Base-by-base conservation (phyloP, 305 asterid genomes). In the Fraxinus angustifolia region DNA sequence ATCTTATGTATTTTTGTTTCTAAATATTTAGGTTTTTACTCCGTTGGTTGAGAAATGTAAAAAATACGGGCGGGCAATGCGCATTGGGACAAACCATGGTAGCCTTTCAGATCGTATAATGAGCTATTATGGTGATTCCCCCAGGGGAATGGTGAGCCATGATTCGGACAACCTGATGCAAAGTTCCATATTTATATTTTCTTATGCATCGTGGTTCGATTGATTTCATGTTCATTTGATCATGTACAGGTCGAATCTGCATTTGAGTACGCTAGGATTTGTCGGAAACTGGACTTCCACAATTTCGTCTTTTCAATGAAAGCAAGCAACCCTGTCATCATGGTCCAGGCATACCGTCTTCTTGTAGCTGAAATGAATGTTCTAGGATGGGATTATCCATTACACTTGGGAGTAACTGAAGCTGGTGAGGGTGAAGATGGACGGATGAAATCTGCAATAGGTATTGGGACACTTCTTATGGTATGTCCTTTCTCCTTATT, bases 351-450 rank as follows among this genome's bases (percentile, higher is more conserved):
- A 14, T 96, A 96, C 82, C 97, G 99, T 36, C 98, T 96, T 81
- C 97, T 96, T 35, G 98, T 93, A 83, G 98, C 99, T 82, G 99
- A 96, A 89, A 94, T 96, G 99, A 94, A 96, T 82, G 97, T 94
- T 86, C 93, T 90, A 6, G 98, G 98, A 79, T 96, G 99, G 99
- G 99, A 96, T 88, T 96, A 96, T 82, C 99, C 99, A 11, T 90
- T 96, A 77, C 99, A 96, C 83, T 85, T 96, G 83, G 99, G 99
- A 82, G 99, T 96, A 50, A 96, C 99, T 76, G 98, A 96, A 91
- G 99, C 99, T 76, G 98, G 99, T 82, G 99, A 94, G 87, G 98
- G 99, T 81, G 99, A 96, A 88, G 99, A 96, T 87, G 99, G 99
- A 79, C 90, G 98, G 78, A 96, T 96, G 99, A 96, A 96, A 90